Evolutionary conservation across 805 yeast genomes (phyloP).

Genomic region (Zygotorulaspora sp.): DNA sequence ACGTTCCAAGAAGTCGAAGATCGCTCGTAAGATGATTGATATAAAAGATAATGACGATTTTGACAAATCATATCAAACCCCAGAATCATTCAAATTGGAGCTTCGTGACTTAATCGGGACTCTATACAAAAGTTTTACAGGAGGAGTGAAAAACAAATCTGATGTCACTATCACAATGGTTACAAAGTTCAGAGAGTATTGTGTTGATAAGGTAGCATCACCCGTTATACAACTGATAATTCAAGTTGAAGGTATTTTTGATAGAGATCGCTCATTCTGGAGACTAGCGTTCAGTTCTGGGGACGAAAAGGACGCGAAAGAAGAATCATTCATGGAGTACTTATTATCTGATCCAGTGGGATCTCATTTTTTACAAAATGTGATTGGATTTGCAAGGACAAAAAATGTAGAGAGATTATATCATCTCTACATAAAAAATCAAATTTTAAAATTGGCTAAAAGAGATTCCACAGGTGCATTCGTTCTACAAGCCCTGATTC

Average conservation of each 20-base stretch:
- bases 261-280: conserved; percentile 68
- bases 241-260: conserved; percentile 76
- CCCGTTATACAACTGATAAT: conserved; percentile 79
- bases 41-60: conserved; percentile 74
- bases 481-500: conserved; percentile 67
- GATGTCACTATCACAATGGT: conserved; percentile 34
- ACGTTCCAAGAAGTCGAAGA: conserved; percentile 78
- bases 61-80: conserved; percentile 61
- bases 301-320: conserved; percentile 51
- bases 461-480: conserved; percentile 83
- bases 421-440: conserved; percentile 63
- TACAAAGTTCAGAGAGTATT: conserved; percentile 59
- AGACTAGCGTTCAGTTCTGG: conserved; percentile 54
- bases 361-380: conserved; percentile 79
- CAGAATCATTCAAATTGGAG: conserved; percentile 60
- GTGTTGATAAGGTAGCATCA: conserved; percentile 77
- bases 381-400: conserved; percentile 59
- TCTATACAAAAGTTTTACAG: conserved; percentile 36
- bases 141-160: conserved; percentile 28
- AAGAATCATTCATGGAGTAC: conserved; percentile 79
- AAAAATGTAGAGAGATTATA: conserved; percentile 69
- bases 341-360: conserved; percentile 87
- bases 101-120: conserved; percentile 46
- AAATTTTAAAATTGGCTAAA: conserved; percentile 67
- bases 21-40: conserved; percentile 90